Base-by-base conservation (phyloP, 139 green algal species). In the Astrephomene gubernaculifera region DNA sequence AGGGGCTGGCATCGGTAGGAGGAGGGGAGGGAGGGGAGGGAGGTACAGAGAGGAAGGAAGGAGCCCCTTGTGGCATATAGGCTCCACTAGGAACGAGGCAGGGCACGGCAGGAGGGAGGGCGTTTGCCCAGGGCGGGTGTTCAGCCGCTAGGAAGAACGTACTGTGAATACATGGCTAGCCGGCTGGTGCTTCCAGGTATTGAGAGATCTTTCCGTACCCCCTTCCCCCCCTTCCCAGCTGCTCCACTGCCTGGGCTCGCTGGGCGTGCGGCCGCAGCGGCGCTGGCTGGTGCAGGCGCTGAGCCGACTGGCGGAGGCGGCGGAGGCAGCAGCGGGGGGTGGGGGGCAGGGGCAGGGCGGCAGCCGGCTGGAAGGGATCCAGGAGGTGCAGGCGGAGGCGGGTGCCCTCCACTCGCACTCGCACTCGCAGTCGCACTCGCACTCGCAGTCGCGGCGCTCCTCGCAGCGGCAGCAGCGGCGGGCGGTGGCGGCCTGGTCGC, bases 391-490 rank as follows among this genome's bases (percentile, higher is more conserved):
- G n/a, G n/a, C n/a, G n/a, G n/a, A n/a, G n/a, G n/a, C n/a, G n/a
- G n/a, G n/a, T n/a, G n/a, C n/a, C n/a, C n/a, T n/a, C n/a, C n/a
- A n/a, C n/a, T n/a, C n/a, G 33, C 9, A 7, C 4, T 49, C 25
- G 52, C 31, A 5, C 4, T 25, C 35, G 25, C 1, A 57, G 8
- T 53, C 24, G 21, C 39, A 39, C 68, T 39, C 4, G 41, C 36
- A 57, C 17, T 52, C 1, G 14, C 68, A 14, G 36, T 10, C 68
- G 36, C 45, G 31, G 31, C 33, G 4, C 33, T 33, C 17, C 21
- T 31, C 0, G 60, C n/a, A 57, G 41, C 76, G 76, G 31, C 76
- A 72, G 60, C 76, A 83, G 76, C 39, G 61, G 14, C 76, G 76
- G 4, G 41, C 41, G 2, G 35, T 27, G n/a, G 39, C 41, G 7